phyloP scores from a whole-genome alignment of 345 rosid species.

The Luvunga scandens region DNA sequence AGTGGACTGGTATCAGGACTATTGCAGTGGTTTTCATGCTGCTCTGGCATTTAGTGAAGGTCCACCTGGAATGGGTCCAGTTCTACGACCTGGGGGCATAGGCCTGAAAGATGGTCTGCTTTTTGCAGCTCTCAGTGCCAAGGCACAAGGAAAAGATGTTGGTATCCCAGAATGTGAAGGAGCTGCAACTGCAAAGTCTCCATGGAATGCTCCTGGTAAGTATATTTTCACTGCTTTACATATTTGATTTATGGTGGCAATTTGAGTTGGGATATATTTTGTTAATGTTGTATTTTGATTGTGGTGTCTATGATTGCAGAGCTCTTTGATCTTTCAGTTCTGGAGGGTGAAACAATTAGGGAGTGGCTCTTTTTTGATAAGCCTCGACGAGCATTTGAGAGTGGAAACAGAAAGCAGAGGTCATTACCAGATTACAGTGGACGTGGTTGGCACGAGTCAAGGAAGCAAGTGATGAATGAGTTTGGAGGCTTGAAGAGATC shows the following conservation, averaged over 20 bases:
- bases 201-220: constrained; percentile 99
- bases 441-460: constrained; percentile 99
- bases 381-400: constrained; percentile 94
- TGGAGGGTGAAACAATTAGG: constrained; percentile 87
- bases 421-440: constrained; percentile 96
- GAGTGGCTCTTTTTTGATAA: constrained; percentile 99
- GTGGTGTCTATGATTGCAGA: constrained; percentile 48
- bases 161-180: constrained; percentile 99
- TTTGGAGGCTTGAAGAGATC: constrained; percentile 92
- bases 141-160: constrained; percentile 79
- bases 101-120: constrained; percentile 87
- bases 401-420: constrained; percentile 97
- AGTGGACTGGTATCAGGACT: constrained; percentile 77
- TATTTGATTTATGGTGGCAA: background rate
- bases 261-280: constrained; percentile 8
- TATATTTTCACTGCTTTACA: constrained; percentile 11
- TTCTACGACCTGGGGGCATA: constrained; percentile 88
- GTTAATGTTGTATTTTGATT: background rate
- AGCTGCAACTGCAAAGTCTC: constrained; percentile 98
- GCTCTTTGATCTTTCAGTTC: constrained; percentile 85
- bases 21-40: constrained; percentile 92
- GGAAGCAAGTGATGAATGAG: constrained; percentile 95
- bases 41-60: constrained; percentile 85
- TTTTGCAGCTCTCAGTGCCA: constrained; percentile 83
- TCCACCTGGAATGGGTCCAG: constrained; percentile 88